Base-by-base conservation (phyloP, 345 rosid species). In the Bruguiera sexangula region DNA sequence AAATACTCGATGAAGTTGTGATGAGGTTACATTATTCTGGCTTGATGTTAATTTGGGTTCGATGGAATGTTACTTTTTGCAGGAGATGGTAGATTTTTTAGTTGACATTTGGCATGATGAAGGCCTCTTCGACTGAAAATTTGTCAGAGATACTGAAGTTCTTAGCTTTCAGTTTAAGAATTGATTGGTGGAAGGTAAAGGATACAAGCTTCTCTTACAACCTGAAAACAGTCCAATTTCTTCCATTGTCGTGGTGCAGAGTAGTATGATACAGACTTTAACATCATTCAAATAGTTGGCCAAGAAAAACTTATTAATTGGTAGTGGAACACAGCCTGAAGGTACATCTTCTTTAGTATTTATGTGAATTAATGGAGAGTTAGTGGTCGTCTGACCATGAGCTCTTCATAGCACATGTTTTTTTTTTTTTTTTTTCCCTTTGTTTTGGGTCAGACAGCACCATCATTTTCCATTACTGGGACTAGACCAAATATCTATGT, bases 1-100 rank as follows among this genome's bases (percentile, higher is more conserved):
- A 15, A 34, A 16, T 56, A 5, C 60, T 30, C 30, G 8, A 10
- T 24, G 8, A 62, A 0, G 30, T 54, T n/a, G 29, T 65, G 31
- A 27, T 26, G 8, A 24, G 29, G 2, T 21, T 56, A 48, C 26
- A 18, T 13, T 29, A 6, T 66, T 60, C 27, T 54, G 52, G 43
- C 51, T 52, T 10, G 18, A 26, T 55, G n/a, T 65, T 73, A 20
- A 31, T 37, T 31, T 18, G 48, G 18, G 22, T 69, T 63, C 52
- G 29, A 52, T 65, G 59, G 60, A 21, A 30, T 53, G 20, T 24
- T 74, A 70, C 18, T 27, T 73, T 68, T 32, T 73, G 86, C 87
- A 93, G 96, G 98, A 93, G 79, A 93, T 90, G 96, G 98, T 90
- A 52, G 96, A 90, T 79, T 93, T 93, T 63, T 75, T 93, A 74